Percentiles rank a stretch among this genome's conserved stretches.
These are phyloP conservation scores for Eustoma russellianum DNA, from an alignment of 257 asterid species.

Conservation along the genomic window DNA sequence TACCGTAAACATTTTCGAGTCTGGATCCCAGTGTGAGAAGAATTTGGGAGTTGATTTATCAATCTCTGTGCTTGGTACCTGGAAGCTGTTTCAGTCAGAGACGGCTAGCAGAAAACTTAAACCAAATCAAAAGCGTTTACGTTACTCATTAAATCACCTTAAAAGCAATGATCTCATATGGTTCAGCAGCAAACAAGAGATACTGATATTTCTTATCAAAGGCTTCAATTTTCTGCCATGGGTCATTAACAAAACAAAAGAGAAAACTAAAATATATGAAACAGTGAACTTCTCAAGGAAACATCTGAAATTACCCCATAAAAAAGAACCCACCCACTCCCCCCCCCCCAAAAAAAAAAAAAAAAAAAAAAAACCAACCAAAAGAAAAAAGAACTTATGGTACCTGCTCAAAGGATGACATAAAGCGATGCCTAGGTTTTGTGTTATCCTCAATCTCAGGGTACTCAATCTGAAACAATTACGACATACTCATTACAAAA, in stretches of 20 bases:
- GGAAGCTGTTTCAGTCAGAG: slow-evolving; percentile 4
- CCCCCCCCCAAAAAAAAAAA: too few relatives aligned
- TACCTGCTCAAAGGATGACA: slow-evolving; percentile 99
- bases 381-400: too few relatives aligned
- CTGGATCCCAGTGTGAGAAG: slow-evolving; percentile 99
- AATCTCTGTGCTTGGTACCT: slow-evolving; percentile 95
- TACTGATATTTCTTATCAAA: slow-evolving; percentile 82
- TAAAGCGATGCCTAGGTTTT: slow-evolving; percentile 95
- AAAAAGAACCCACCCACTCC: too few relatives aligned
- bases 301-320: too few relatives aligned
- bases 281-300: too few relatives aligned
- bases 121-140: neutral
- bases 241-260: too few relatives aligned
- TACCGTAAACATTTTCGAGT: slow-evolving; percentile 95
- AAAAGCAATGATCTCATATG: slow-evolving; percentile 85
- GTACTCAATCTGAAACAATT: slow-evolving; percentile 71
- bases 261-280: too few relatives aligned
- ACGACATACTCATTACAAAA: too few relatives aligned
- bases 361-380: too few relatives aligned
- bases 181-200: slow-evolving; percentile 93
- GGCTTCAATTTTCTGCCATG: slow-evolving; percentile 65
- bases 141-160: slow-evolving; percentile 40
- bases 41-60: slow-evolving; percentile 97
- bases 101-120: neutral
- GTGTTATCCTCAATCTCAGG: slow-evolving; percentile 96